Base-by-base conservation (phyloP, 2,329 filamentous ascomycete genomes). In the Biscogniauxia sp. region DNA sequence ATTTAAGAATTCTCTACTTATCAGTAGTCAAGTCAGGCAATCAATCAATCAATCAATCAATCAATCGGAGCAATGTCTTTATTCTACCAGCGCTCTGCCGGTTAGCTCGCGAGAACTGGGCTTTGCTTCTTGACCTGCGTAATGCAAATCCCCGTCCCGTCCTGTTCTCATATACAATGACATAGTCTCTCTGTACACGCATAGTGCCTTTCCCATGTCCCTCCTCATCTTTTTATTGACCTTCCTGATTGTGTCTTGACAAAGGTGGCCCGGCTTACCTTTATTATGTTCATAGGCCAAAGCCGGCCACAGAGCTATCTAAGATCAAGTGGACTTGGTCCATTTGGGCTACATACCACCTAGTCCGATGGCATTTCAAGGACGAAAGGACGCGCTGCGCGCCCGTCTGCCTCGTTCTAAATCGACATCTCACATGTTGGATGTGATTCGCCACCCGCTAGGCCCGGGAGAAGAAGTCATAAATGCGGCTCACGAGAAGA, bases 341-440 rank as follows among this genome's bases (percentile, higher is more conserved):
- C 59, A 55, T 49, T 58, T 45, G 19, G 60, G 23, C 61, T 59
- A 19, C 62, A 64, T 37, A 60, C 62, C 49, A 60, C 59, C n/a
- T 63, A 61, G 51, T 49, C 32, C 19, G 57, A 59, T 45, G 61
- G 52, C 19, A 56, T 64, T n/a, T 53, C 59, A 37, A 60, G 53
- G 25, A 61, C 32, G 32, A 55, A 60, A 13, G 28, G 37, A 17
- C 57, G 53, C 54, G 56, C 55, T 53, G 41, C 66, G 58, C 20
- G 62, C 61, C 28, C 63, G 63, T 20, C 56, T 71, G 28, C 66
- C 69, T 52, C 69, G 68, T 26, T 70, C 70, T 8, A 68, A 66
- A 50, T 73, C 71, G 3, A 64, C 67, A 5, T 71, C 69, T 53
- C 68, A 69, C 55, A 68, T 72, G 53, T 63, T 66, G 26, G 64